A percentile compares a stretch with the other conserved stretches of the same genome.
phyloP scores from a whole-genome alignment of 2,329 filamentous ascomycete genomes.

The Epichloe hybrida region DNA sequence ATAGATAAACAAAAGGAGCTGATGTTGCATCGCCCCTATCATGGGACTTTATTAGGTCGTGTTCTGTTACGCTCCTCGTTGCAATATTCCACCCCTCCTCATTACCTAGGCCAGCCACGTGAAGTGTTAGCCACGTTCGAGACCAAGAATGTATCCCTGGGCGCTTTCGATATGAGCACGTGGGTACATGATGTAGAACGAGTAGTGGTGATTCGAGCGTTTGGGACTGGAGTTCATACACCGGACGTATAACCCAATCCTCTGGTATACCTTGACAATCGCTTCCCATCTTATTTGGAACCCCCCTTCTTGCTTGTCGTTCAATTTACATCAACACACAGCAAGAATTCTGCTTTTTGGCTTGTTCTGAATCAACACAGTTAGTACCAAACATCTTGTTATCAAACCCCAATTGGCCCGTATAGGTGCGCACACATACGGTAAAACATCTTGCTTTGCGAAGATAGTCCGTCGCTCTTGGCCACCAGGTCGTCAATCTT shows the following conservation, averaged over 20 bases:
- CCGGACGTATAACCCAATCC: not conserved
- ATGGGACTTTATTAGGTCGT: conserved; percentile 1
- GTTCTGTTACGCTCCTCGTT: not conserved
- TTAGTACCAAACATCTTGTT: conserved; percentile 4
- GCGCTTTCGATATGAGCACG: not conserved
- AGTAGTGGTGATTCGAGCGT: not conserved
- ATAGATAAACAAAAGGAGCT: not conserved
- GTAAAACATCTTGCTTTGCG: conserved; percentile 97
- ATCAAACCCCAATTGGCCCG: not conserved
- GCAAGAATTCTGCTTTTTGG: conserved; percentile 72
- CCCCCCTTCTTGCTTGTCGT: not conserved
- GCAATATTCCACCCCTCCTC: not conserved
- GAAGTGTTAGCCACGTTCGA: not conserved
- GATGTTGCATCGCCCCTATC: not conserved
- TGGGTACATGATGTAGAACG: not conserved
- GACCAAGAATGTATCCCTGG: not conserved
- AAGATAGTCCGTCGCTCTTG: conserved; percentile 83
- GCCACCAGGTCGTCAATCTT: conserved; percentile 90
- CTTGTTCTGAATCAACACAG: conserved; percentile 33
- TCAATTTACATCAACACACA: conserved; percentile 50
- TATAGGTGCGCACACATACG: conserved; percentile 34
- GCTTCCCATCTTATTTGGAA: not conserved
- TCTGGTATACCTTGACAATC: not conserved
- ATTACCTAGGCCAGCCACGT: not conserved
- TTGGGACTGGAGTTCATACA: not conserved